Evolutionary conservation across 257 asterid species (phyloP).

Genomic region (Ballota nigra): DNA sequence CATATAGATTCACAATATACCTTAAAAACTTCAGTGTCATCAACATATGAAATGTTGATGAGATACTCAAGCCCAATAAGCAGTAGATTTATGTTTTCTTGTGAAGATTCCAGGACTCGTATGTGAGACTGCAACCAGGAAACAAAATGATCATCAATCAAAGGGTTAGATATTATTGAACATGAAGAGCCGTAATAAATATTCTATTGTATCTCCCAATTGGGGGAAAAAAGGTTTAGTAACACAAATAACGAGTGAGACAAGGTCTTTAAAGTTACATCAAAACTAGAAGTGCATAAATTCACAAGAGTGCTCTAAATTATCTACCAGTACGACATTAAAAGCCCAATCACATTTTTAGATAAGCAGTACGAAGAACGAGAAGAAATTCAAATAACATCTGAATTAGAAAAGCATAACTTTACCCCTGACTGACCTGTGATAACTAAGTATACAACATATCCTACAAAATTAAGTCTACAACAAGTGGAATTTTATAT

Average conservation of each 20-base stretch:
- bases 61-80: conserved; percentile 89
- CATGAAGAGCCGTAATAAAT: neutral
- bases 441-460: neutral
- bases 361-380: neutral
- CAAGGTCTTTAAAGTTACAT: neutral
- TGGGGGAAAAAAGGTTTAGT: neutral
- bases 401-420: neutral
- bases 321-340: neutral
- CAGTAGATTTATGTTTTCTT: conserved; percentile 67
- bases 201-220: conserved; percentile 1
- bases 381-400: neutral
- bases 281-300: neutral
- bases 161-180: conserved; percentile 2
- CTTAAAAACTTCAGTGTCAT: conserved; percentile 98
- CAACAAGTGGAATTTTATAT: neutral
- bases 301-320: neutral
- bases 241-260: neutral
- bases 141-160: conserved; percentile 20
- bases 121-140: conserved; percentile 67
- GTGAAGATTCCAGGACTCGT: conserved; percentile 75
- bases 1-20: conserved; percentile 34
- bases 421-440: neutral
- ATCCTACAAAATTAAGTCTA: neutral
- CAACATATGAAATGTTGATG: conserved; percentile 86
- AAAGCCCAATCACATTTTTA: neutral